Conservation (phyloP, 2,329 filamentous ascomycete species). For the Phyllosticta citriasiana region DNA sequence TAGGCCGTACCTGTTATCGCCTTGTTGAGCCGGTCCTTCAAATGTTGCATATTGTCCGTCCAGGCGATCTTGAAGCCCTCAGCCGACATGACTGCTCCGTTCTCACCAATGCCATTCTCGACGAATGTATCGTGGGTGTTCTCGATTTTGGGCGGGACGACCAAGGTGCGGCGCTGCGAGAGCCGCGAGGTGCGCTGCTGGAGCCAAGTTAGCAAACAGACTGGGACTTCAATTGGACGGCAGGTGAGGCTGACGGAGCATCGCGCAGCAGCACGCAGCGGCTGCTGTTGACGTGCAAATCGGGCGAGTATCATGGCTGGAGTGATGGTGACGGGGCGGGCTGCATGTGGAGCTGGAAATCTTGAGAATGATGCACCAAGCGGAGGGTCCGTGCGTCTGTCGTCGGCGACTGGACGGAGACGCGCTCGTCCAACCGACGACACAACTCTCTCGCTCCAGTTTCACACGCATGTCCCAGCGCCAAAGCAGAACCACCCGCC, state of each 20-base stretch:
- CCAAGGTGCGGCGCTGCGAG: conserved; percentile 25
- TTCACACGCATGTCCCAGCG: conserved; percentile 7
- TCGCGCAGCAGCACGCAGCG: conserved; percentile 21
- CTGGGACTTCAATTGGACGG: conserved; percentile 1
- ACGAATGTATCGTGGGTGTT: conserved; percentile 36
- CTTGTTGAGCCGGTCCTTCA: conserved; percentile 67
- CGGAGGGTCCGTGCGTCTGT: not conserved
- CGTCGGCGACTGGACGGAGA: not conserved
- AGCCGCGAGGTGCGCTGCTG: not conserved
- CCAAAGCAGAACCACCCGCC: conserved; percentile 7
- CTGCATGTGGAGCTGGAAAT: not conserved
- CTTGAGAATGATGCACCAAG: conserved; percentile 6
- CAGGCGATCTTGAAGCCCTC: conserved; percentile 68
- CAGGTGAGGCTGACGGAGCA: not conserved
- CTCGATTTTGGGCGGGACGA: conserved; percentile 30
- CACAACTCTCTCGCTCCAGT: conserved; percentile 2
- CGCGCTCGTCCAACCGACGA: conserved; percentile 3
- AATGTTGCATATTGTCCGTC: conserved; percentile 66
- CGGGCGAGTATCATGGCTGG: conserved; percentile 9
- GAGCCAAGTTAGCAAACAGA: not conserved
- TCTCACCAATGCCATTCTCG: conserved; percentile 50
- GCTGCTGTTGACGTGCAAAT: conserved; percentile 1
- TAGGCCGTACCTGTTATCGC: conserved; percentile 53
- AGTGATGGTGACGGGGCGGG: not conserved
- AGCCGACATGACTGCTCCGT: conserved; percentile 49